phyloP scores from a whole-genome alignment of 2,329 filamentous ascomycete genomes.

The Microdochium nivale region DNA sequence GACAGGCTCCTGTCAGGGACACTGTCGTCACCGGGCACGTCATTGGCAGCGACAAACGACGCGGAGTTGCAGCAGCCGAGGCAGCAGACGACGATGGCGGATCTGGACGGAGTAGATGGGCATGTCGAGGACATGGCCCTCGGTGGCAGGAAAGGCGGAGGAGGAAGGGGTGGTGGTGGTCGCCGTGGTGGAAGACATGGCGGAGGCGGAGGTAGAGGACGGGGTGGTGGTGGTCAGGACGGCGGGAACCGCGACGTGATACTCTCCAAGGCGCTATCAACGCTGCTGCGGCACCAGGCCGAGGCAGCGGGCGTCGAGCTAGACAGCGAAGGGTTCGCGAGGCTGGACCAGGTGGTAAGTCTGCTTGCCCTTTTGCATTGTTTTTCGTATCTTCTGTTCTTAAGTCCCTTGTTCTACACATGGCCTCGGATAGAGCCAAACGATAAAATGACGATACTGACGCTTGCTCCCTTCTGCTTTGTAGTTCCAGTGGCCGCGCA shows the following conservation, averaged over 20 bases:
- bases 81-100: not conserved
- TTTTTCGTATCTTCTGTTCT: not conserved
- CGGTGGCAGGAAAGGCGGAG: slow-evolving; percentile 2
- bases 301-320: slow-evolving; percentile 46
- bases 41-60: too few relatives aligned
- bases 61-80: too few relatives aligned
- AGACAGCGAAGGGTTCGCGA: slow-evolving; percentile 51
- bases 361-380: not conserved
- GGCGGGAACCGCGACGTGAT: slow-evolving; percentile 32
- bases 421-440: too few relatives aligned
- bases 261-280: slow-evolving; percentile 45
- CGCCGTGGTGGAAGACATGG: slow-evolving; percentile 9
- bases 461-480: not conserved
- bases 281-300: slow-evolving; percentile 47
- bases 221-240: slow-evolving; percentile 19
- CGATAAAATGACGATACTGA: not conserved
- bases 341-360: slow-evolving; percentile 50
- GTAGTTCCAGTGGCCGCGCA: slow-evolving; percentile 43
- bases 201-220: slow-evolving; percentile 15
- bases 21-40: too few relatives aligned
- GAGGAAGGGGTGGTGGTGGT: slow-evolving; percentile 5
- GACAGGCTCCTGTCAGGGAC: too few relatives aligned
- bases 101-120: not conserved
- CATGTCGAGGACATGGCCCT: slow-evolving; percentile 6
- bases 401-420: not conserved